Percentiles rank a stretch among this genome's conserved stretches.
Conservation (phyloP, 768 basidiomycete species). For the Xanthoconium purpureum region DNA sequence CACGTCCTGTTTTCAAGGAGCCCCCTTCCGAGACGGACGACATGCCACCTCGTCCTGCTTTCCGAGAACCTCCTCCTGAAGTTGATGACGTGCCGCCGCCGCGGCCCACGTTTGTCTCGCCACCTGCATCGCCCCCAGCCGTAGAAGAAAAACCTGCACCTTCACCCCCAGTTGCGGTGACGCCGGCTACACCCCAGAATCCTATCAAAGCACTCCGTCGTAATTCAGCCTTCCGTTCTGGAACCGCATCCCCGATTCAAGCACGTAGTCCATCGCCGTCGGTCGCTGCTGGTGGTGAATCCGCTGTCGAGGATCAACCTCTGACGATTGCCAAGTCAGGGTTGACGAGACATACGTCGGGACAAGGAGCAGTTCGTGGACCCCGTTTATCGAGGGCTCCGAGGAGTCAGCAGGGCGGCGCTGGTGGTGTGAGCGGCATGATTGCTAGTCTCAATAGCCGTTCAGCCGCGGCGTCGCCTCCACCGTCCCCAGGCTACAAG, state of each 20-base stretch:
- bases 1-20: slow-evolving; percentile 56
- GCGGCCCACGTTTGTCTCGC: slow-evolving; percentile 19
- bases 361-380: slow-evolving; percentile 42
- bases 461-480: slow-evolving; percentile 36
- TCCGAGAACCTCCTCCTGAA: slow-evolving; percentile 66
- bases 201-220: slow-evolving; percentile 43
- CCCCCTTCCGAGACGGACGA: slow-evolving; percentile 46
- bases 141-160: slow-evolving; percentile 22
- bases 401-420: slow-evolving; percentile 37
- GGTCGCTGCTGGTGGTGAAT: slow-evolving; percentile 23
- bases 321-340: slow-evolving; percentile 33
- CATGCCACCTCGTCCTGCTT: slow-evolving; percentile 41
- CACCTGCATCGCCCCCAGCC: slow-evolving; percentile 25
- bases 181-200: slow-evolving; percentile 51
- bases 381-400: slow-evolving; percentile 50
- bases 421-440: slow-evolving; percentile 46
- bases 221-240: slow-evolving; percentile 33
- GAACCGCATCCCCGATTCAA: slow-evolving; percentile 32
- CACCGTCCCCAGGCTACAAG: slow-evolving; percentile 41
- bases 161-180: slow-evolving; percentile 36
- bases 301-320: slow-evolving; percentile 31
- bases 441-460: slow-evolving; percentile 57
- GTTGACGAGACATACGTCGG: slow-evolving; percentile 49
- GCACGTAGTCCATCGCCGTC: slow-evolving; percentile 46
- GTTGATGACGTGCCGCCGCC: slow-evolving; percentile 36